Evolutionary conservation across 2,329 filamentous ascomycete genomes (phyloP).

Genomic region (Ophiostoma piceae): DNA sequence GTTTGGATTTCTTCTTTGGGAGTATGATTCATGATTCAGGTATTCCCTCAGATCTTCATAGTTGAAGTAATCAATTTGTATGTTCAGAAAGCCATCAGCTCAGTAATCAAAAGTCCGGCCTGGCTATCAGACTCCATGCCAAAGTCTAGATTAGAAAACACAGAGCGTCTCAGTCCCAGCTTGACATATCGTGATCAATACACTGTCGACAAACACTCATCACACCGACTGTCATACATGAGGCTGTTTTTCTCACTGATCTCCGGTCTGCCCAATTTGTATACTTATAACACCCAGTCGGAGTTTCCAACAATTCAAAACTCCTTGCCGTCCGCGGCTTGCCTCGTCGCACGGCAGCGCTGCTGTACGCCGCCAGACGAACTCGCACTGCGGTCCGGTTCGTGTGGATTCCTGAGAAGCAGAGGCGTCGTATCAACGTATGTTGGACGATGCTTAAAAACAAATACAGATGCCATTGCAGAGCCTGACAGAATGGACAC

Average conservation of each 20-base stretch:
- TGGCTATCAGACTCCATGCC: no score
- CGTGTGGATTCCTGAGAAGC: neutral
- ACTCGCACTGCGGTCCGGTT: neutral
- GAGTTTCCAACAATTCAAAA: neutral
- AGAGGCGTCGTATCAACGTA: no score
- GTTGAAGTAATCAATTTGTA: no score
- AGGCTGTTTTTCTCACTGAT: slow-evolving; percentile 21
- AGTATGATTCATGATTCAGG: neutral
- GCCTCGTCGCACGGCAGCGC: neutral
- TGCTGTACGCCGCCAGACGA: neutral
- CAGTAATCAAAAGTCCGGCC: no score
- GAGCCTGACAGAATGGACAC: neutral
- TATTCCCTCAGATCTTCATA: neutral
- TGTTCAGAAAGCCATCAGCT: no score
- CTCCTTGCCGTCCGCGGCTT: neutral
- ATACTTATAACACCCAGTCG: neutral
- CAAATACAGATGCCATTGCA: neutral
- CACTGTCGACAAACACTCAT: no score
- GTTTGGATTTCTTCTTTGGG: neutral
- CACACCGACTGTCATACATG: slow-evolving; percentile 17
- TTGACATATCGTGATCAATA: no score
- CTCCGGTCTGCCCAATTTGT: neutral
- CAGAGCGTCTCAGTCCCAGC: no score
- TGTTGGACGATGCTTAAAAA: no score
- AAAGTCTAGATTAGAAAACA: no score